These are phyloP conservation scores for Iris macrosiphon DNA, from an alignment of 106 monocot species.

Conservation along the genomic window DNA sequence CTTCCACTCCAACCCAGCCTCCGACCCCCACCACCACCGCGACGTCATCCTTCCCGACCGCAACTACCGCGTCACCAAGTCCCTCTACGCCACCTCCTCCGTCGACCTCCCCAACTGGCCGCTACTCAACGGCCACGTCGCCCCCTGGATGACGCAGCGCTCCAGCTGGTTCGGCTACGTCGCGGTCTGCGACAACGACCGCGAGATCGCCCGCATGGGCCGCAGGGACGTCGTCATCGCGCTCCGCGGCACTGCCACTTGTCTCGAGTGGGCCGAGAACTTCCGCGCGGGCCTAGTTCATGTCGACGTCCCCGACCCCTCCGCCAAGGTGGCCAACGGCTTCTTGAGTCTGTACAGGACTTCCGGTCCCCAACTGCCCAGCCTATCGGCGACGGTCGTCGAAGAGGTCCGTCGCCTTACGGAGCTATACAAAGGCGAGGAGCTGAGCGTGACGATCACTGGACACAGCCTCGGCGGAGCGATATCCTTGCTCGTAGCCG, in stretches of 20 bases:
- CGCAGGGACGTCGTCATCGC: conserved; percentile 66
- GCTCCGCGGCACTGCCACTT: conserved; percentile 60
- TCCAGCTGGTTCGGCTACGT: conserved; percentile 66
- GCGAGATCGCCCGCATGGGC: conserved; percentile 53
- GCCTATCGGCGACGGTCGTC: conserved; percentile 31
- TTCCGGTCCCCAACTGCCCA: conserved; percentile 11
- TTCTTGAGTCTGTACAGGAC: conserved; percentile 68
- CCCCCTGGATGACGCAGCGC: conserved; percentile 36
- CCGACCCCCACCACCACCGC: conserved; percentile 3
- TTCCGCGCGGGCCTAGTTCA: conserved; percentile 35
- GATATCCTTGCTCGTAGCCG: conserved; percentile 40
- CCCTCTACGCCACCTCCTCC: conserved; percentile 74
- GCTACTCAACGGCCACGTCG: conserved; percentile 6
- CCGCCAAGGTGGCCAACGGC: conserved; percentile 52
- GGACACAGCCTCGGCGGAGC: conserved; percentile 80
- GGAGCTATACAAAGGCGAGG: conserved; percentile 44
- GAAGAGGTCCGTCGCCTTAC: conserved; percentile 40
- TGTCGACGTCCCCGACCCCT: not conserved
- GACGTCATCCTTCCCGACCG: conserved; percentile 38
- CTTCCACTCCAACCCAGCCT: conserved; percentile 39
- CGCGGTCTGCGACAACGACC: conserved; percentile 55
- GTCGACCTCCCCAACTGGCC: conserved; percentile 43
- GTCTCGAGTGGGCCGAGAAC: conserved; percentile 70
- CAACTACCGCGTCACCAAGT: conserved; percentile 39
- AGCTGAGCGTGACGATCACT: conserved; percentile 60